phyloP scores from a whole-genome alignment of 306 rosid species.

The Prosopis cineraria region DNA sequence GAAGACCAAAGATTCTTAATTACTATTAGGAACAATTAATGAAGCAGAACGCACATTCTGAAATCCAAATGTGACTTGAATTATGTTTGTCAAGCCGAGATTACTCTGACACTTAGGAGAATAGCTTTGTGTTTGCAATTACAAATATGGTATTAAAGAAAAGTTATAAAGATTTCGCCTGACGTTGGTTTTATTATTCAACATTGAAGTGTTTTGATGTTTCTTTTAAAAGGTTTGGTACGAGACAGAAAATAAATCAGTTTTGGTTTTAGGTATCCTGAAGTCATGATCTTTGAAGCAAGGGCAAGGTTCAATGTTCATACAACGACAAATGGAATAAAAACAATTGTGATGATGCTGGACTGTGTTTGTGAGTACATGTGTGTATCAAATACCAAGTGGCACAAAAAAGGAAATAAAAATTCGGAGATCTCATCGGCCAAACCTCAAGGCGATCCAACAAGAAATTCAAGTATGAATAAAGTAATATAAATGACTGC shows the following conservation, averaged over 20 bases:
- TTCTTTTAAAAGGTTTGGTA: background rate
- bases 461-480: slow-evolving; percentile 21
- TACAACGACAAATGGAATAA: slow-evolving; percentile 7
- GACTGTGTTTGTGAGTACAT: background rate
- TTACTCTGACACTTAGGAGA: background rate
- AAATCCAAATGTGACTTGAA: background rate
- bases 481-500: slow-evolving; percentile 38
- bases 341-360: background rate
- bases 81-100: background rate
- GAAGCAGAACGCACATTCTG: background rate
- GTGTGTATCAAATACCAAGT: background rate
- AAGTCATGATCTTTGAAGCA: slow-evolving; percentile 6
- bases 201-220: background rate
- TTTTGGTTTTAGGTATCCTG: slow-evolving; percentile 4
- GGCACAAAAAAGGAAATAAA: slow-evolving; percentile 25
- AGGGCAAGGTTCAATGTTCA: background rate
- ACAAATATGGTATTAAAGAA: background rate
- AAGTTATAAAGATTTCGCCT: background rate
- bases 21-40: background rate
- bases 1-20: background rate
- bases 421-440: slow-evolving; percentile 28
- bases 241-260: background rate
- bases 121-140: background rate
- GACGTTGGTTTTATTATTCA: background rate
- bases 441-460: background rate